A percentile compares a stretch with the other conserved stretches of the same genome.
Evolutionary conservation across 2,329 filamentous ascomycete genomes (phyloP).

Genomic region (Curvularia hawaiiensis): DNA sequence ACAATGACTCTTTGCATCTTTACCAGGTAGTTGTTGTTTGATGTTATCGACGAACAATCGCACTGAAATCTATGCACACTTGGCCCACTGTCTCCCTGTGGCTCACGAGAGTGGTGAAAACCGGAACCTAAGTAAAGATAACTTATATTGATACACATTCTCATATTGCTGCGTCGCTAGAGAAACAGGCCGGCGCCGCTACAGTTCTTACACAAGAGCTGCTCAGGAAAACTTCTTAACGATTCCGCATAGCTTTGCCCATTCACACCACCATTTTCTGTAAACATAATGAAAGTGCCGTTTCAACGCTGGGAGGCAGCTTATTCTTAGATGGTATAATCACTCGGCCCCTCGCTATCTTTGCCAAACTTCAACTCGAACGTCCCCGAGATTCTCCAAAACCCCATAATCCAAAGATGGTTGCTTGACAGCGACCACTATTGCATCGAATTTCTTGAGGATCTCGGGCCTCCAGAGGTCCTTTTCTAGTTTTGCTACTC

Average conservation of each 20-base stretch:
- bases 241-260: not conserved
- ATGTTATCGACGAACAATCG: not conserved
- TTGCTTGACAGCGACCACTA: slow-evolving; percentile 54
- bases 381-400: slow-evolving; percentile 42
- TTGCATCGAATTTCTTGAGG: slow-evolving; percentile 51
- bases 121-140: not conserved
- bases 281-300: not conserved
- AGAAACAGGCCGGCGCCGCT: not conserved
- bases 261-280: not conserved
- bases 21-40: not conserved
- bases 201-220: not conserved
- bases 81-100: not conserved
- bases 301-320: not conserved
- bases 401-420: slow-evolving; percentile 51
- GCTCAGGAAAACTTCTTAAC: not conserved
- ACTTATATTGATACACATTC: not conserved
- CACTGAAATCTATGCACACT: not conserved
- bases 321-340: not conserved
- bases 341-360: not conserved
- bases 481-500: slow-evolving; percentile 39
- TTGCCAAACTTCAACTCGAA: slow-evolving; percentile 17
- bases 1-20: not conserved
- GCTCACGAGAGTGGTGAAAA: not conserved
- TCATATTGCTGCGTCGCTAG: not conserved
- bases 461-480: slow-evolving; percentile 47